Percentiles rank a stretch among this genome's conserved stretches.
Conservation (phyloP, 2,329 filamentous ascomycete genomes). For the Neospermospora avenae region DNA sequence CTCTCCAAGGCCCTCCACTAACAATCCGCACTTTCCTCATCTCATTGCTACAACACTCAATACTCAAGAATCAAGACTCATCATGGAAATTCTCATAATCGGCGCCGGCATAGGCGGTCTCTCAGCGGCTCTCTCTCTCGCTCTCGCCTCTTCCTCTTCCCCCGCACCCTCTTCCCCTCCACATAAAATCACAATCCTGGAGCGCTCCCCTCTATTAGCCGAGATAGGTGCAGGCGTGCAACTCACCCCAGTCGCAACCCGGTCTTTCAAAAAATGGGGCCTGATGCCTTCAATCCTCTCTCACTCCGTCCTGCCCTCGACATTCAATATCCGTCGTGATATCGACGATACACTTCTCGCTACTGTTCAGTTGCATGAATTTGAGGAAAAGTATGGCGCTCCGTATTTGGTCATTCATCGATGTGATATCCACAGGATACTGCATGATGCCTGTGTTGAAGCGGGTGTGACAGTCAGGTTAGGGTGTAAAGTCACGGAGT, state of each 20-base stretch:
- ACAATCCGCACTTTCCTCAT: not conserved
- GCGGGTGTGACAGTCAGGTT: slow-evolving; percentile 13
- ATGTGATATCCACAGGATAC: slow-evolving; percentile 20
- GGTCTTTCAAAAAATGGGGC: slow-evolving; percentile 40
- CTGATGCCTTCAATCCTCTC: slow-evolving; percentile 11
- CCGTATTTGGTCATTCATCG: slow-evolving; percentile 21
- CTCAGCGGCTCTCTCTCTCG: slow-evolving; percentile 46
- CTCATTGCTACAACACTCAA: not conserved
- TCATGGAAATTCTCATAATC: slow-evolving; percentile 39
- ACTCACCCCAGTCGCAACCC: slow-evolving; percentile 45
- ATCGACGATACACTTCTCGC: slow-evolving; percentile 27
- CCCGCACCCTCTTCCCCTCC: no score
- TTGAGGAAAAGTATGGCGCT: slow-evolving; percentile 23
- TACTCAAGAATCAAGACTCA: no score
- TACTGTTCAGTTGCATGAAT: slow-evolving; percentile 24
- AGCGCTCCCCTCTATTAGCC: slow-evolving; percentile 44
- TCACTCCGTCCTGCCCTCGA: not conserved
- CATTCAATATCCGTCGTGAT: not conserved
- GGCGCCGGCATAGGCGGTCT: slow-evolving; percentile 51
- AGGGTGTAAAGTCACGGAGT: slow-evolving; percentile 1
- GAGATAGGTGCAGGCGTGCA: slow-evolving; percentile 46
- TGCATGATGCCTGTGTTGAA: slow-evolving; percentile 30
- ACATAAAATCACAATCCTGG: slow-evolving; percentile 45
- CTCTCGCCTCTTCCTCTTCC: slow-evolving; percentile 41
- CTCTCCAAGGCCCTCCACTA: no score